Evolutionary conservation across 2,329 filamentous ascomycete species (phyloP).

Genomic region (Aphanocladium album): DNA sequence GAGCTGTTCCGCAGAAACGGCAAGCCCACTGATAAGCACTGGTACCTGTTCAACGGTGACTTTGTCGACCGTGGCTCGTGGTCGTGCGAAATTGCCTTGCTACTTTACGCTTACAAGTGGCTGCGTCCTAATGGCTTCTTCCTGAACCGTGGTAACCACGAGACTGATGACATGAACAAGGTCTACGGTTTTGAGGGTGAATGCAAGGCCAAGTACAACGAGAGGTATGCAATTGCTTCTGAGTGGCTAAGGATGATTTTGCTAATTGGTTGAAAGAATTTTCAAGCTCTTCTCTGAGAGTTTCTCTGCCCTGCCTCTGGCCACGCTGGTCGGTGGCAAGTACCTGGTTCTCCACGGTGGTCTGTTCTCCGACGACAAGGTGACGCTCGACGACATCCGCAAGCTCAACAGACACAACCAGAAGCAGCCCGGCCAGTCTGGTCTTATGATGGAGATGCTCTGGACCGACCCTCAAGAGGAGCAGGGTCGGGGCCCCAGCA

Average conservation of each 20-base stretch:
- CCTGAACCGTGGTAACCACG: slow-evolving; percentile 96
- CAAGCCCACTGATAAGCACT: slow-evolving; percentile 75
- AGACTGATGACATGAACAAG: slow-evolving; percentile 98
- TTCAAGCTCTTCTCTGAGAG: slow-evolving; percentile 99
- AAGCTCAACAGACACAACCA: slow-evolving; percentile 89
- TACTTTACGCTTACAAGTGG: slow-evolving; percentile 97
- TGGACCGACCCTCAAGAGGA: slow-evolving; percentile 94
- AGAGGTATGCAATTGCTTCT: slow-evolving; percentile 43
- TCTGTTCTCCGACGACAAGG: slow-evolving; percentile 90
- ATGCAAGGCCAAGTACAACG: slow-evolving; percentile 97
- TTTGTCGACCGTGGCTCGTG: slow-evolving; percentile 97
- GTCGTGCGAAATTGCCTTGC: slow-evolving; percentile 93
- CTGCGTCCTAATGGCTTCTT: slow-evolving; percentile 82
- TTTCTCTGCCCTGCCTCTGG: slow-evolving; percentile 88
- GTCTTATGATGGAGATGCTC: slow-evolving; percentile 99
- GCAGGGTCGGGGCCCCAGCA: slow-evolving; percentile 86
- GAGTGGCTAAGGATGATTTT: slow-evolving; percentile 5
- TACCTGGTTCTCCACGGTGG: slow-evolving; percentile 92
- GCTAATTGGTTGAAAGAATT: slow-evolving; percentile 41
- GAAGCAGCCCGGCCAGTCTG: slow-evolving; percentile 85
- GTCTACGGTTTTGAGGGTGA: slow-evolving; percentile 98
- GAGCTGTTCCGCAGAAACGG: slow-evolving; percentile 94
- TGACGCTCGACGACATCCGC: slow-evolving; percentile 87
- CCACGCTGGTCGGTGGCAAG: slow-evolving; percentile 85
- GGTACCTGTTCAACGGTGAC: slow-evolving; percentile 97